Evolutionary conservation across 305 asterid genomes (phyloP), one percentile per base, ranked within the genome.

Genomic region (Fraxinus paxiana): DNA sequence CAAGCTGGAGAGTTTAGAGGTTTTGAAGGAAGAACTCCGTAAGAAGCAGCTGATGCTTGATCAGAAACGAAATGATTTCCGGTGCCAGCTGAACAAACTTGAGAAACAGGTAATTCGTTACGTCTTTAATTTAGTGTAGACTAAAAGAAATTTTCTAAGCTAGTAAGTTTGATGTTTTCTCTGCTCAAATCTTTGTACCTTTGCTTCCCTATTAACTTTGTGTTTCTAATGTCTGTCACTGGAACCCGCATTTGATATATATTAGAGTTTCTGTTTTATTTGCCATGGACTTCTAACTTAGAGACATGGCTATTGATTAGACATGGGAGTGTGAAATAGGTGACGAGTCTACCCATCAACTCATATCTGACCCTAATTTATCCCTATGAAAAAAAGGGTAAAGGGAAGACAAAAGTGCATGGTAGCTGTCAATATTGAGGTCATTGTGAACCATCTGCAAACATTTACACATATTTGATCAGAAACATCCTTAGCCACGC

Each of bases 21-120:
- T 91, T 86, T 84, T 96, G 90, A 96, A 92, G 86, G 97, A 94
- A 87, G 93, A 94, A 84, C 91, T 96, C 79, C 99, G 97, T 78
- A 94, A 92, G 91, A 96, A 96, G 91, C 99, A 90, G 88, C 97
- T 92, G 88, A 89, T 96, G 93, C 98, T 94, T 82, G 98, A 91
- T 77, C 94, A 92, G 87, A 96, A 94, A 87, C 89, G 98, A 54
- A 88, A 86, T 56, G 98, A 91, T 82, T 96, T 96, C 86, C 88
- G 87, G 84, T 92, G 77, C 80, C 92, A 92, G 85, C 83, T 94
- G 80, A 89, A 89, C 84, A 91, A 89, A 86, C 97, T 96, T 75
- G 87, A 88, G 80, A 93, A 96, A 91, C 97, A 94, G 71, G 98
- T 94, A 92, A 88, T 54, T 78, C 77, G 24, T 73, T 18, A 34